Evolutionary conservation across 2,329 filamentous ascomycete species (phyloP).

Genomic region (Aureobasidium sp.): DNA sequence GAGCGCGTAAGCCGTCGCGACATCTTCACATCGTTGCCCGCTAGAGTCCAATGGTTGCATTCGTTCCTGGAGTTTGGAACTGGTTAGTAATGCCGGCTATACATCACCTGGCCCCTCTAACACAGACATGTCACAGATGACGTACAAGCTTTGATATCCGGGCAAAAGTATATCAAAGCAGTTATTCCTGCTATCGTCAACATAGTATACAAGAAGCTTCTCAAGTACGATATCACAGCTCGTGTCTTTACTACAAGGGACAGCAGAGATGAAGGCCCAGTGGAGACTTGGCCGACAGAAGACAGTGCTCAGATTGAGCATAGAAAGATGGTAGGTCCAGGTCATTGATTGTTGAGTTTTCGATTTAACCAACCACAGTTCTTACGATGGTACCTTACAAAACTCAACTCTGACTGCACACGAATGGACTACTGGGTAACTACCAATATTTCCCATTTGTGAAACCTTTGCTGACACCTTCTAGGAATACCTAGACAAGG

Average conservation of each 20-base stretch:
- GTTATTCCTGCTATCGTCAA: slow-evolving; percentile 76
- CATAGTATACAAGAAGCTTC: slow-evolving; percentile 73
- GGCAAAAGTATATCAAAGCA: slow-evolving; percentile 69
- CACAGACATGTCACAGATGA: slow-evolving; percentile 44
- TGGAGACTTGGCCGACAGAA: slow-evolving; percentile 55
- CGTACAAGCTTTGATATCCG: slow-evolving; percentile 59
- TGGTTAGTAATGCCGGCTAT: slow-evolving; percentile 11
- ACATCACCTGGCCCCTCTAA: slow-evolving; percentile 14
- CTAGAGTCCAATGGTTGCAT: slow-evolving; percentile 62
- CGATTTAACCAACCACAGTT: slow-evolving; percentile 35
- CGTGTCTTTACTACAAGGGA: slow-evolving; percentile 58
- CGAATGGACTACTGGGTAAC: slow-evolving; percentile 63
- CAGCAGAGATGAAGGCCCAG: slow-evolving; percentile 56
- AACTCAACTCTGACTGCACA: slow-evolving; percentile 64
- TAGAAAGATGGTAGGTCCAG: slow-evolving; percentile 50
- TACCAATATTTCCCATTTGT: neutral
- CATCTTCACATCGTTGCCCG: slow-evolving; percentile 61
- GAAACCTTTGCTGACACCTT: neutral
- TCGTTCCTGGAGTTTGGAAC: slow-evolving; percentile 62
- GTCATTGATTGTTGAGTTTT: neutral
- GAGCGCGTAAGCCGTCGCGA: slow-evolving; percentile 61
- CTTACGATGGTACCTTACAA: slow-evolving; percentile 62
- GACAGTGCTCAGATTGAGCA: slow-evolving; percentile 66
- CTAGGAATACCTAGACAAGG: slow-evolving; percentile 66
- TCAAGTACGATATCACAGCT: slow-evolving; percentile 74